Base-by-base conservation (phyloP, 768 basidiomycete genomes). In the Pleurotus salmoneostramineus region DNA sequence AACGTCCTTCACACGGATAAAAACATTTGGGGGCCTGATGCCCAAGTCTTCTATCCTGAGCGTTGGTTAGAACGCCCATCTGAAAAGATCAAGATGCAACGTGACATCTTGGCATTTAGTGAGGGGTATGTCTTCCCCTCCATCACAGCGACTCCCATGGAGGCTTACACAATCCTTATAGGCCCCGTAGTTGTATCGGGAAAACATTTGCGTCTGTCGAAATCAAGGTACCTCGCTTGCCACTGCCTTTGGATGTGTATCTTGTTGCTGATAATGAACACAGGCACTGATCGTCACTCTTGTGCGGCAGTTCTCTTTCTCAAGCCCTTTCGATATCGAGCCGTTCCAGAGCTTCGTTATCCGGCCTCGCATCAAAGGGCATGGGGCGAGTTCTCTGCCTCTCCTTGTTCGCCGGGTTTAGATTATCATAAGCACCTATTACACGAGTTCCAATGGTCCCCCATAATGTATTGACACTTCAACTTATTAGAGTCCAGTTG, bases 261-360 rank as follows among this genome's bases (percentile, higher is more conserved):
- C 40, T 31, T 15, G 50, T 55, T 60, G 14, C 58, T 27, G n/a
- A 40, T 10, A 1, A 56, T 46, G 15, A 10, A 54, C 36, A 10
- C 62, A 75, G 74, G 65, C 68, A 46, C 70, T 84, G 54, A 71
- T 77, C 32, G 67, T 81, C 21, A 76, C 78, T 8, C 77, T 87
- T 35, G 65, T 87, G 62, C 77, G 72, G 34, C 77, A 80, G 35
- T 87, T 84, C 65, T 74, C 77, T 6, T 84, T 86, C 63, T 69
- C 75, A 3, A 82, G 80, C 60, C 66, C 72, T 17, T 63, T 72
- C 50, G 72, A 84, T 36, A 85, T 87, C 48, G 84, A 86, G 62
- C 65, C 82, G 21, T 86, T 87, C 67, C 83, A 85, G 62, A 84
- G 84, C 54, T 87, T 86, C 59, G 85, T 87, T 10, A 76, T 87